These are phyloP conservation scores for Aegilops tauschii DNA, from an alignment of 176 grass and related monocot genomes.

Conservation along the genomic window DNA sequence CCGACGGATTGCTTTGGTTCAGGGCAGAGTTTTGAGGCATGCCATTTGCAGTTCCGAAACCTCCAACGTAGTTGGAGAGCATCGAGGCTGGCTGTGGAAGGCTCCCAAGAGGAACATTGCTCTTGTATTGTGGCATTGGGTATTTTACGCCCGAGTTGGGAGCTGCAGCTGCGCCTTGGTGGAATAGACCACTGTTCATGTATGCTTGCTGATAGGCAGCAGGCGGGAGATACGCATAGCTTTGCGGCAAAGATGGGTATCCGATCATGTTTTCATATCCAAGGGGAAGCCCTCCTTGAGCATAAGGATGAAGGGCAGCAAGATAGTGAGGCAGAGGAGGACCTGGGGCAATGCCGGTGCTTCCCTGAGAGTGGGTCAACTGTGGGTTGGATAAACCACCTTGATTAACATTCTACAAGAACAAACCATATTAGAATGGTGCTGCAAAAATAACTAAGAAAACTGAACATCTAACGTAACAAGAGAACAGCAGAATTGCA, in stretches of 20 bases:
- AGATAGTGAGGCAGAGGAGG: constrained; percentile 61
- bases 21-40: too few relatives aligned
- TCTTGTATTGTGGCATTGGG: constrained; percentile 70
- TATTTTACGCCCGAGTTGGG: constrained; percentile 63
- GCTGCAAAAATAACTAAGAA: too few relatives aligned
- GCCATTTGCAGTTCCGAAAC: too few relatives aligned
- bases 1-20: too few relatives aligned
- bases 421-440: too few relatives aligned
- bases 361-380: constrained; percentile 46
- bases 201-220: constrained; percentile 64
- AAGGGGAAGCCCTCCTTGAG: constrained; percentile 69
- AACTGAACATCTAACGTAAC: too few relatives aligned
- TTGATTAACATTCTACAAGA: too few relatives aligned
- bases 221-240: constrained; percentile 63
- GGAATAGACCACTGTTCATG: constrained; percentile 53
- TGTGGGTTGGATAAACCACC: not conserved
- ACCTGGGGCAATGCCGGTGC: constrained; percentile 41
- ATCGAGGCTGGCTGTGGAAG: too few relatives aligned
- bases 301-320: constrained; percentile 58
- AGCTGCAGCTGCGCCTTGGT: constrained; percentile 52
- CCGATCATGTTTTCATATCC: constrained; percentile 68
- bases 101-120: constrained; percentile 30
- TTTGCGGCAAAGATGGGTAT: constrained; percentile 63
- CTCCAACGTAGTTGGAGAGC: too few relatives aligned
- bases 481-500: too few relatives aligned